phyloP scores from a whole-genome alignment of 306 rosid genomes.

The Cicer pinnatifidum region DNA sequence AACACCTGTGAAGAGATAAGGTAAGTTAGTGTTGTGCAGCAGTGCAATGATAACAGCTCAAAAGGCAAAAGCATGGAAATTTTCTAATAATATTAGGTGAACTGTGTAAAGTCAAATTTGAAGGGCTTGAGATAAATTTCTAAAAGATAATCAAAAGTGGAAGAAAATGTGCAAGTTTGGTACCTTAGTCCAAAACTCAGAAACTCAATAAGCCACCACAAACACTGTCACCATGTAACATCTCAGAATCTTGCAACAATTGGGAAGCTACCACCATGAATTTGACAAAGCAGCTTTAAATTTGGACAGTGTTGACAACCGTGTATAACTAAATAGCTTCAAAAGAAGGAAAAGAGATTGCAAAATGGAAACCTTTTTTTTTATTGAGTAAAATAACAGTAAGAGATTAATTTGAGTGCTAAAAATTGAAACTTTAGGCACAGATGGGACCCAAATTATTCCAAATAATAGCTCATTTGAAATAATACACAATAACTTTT shows the following conservation, averaged over 20 bases:
- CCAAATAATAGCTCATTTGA: slow-evolving; percentile 34
- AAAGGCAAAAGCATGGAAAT: slow-evolving; percentile 35
- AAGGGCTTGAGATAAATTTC: not conserved
- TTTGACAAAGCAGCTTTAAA: slow-evolving; percentile 32
- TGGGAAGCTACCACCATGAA: slow-evolving; percentile 38
- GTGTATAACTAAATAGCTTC: not conserved
- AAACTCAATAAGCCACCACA: slow-evolving; percentile 48
- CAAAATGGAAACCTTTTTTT: slow-evolving; percentile 29
- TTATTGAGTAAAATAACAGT: slow-evolving; percentile 13
- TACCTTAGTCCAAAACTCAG: slow-evolving; percentile 58
- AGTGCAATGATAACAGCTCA: slow-evolving; percentile 36
- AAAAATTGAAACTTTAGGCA: slow-evolving; percentile 49
- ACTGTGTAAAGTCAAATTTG: slow-evolving; percentile 27
- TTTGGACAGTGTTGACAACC: slow-evolving; percentile 1
- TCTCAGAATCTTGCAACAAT: slow-evolving; percentile 16
- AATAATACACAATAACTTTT: slow-evolving; percentile 47
- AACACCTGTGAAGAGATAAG: slow-evolving; percentile 40
- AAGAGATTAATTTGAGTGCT: slow-evolving; percentile 45
- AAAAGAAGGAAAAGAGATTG: slow-evolving; percentile 19
- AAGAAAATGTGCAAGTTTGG: slow-evolving; percentile 37
- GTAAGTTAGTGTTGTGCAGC: slow-evolving; percentile 11
- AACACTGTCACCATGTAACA: slow-evolving; percentile 44
- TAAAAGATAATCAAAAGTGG: slow-evolving; percentile 31
- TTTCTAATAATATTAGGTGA: slow-evolving; percentile 46
- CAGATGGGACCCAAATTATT: slow-evolving; percentile 62